These are phyloP conservation scores for Castanea mollissima DNA, from an alignment of 306 rosid species.

Conservation along the genomic window DNA sequence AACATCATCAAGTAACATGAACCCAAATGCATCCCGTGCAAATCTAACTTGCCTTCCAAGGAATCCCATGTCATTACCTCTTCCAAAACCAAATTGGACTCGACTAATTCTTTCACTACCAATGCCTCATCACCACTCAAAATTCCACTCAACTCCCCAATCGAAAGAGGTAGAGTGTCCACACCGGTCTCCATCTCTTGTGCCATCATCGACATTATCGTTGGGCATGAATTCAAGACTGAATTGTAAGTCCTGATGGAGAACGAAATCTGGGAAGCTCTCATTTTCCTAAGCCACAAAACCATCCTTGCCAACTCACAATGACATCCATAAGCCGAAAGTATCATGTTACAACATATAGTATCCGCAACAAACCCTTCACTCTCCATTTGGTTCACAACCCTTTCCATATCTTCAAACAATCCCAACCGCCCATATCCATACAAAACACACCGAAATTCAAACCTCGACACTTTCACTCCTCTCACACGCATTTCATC, in stretches of 20 bases:
- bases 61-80: slow-evolving; percentile 67
- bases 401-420: slow-evolving; percentile 59
- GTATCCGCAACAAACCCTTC: slow-evolving; percentile 55
- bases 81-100: slow-evolving; percentile 40
- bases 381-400: slow-evolving; percentile 52
- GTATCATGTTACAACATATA: slow-evolving; percentile 68
- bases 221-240: slow-evolving; percentile 63
- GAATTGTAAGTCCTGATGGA: slow-evolving; percentile 70
- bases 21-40: slow-evolving; percentile 75
- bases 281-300: slow-evolving; percentile 67
- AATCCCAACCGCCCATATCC: slow-evolving; percentile 68
- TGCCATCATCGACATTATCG: slow-evolving; percentile 43
- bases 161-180: slow-evolving; percentile 36
- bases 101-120: slow-evolving; percentile 57
- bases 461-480: slow-evolving; percentile 51
- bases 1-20: slow-evolving; percentile 63
- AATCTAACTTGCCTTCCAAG: slow-evolving; percentile 69
- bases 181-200: slow-evolving; percentile 21
- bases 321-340: slow-evolving; percentile 64
- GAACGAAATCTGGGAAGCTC: slow-evolving; percentile 37
- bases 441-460: slow-evolving; percentile 53
- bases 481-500: slow-evolving; percentile 45
- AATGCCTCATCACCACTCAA: slow-evolving; percentile 60
- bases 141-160: slow-evolving; percentile 35
- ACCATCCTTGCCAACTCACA: slow-evolving; percentile 58